phyloP scores from a whole-genome alignment of 1,139 yeast genomes.

The Oligophagozyma castellii region DNA sequence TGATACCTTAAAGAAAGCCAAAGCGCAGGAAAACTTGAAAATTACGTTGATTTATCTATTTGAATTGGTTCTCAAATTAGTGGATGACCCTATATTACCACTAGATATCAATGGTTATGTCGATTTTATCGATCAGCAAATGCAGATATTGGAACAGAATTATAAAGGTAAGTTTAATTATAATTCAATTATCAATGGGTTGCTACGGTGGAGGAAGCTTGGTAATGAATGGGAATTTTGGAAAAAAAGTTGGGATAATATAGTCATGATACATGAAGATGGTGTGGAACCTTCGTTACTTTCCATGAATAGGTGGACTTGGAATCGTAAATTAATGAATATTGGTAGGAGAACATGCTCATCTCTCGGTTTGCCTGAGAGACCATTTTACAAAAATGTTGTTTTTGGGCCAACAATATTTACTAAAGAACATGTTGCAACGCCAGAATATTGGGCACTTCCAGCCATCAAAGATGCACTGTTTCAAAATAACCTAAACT shows the following conservation, averaged over 20 bases:
- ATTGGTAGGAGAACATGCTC: slow-evolving; percentile 44
- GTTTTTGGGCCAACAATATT: slow-evolving; percentile 58
- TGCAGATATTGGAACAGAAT: slow-evolving; percentile 37
- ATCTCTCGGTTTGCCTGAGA: slow-evolving; percentile 33
- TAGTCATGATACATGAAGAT: slow-evolving; percentile 22
- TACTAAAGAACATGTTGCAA: slow-evolving; percentile 31
- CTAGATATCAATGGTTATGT: slow-evolving; percentile 43
- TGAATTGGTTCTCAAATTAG: slow-evolving; percentile 37
- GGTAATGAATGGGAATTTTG: slow-evolving; percentile 29
- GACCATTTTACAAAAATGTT: slow-evolving; percentile 58
- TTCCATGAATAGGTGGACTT: slow-evolving; percentile 59
- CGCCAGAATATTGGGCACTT: slow-evolving; percentile 50
- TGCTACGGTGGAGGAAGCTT: slow-evolving; percentile 27
- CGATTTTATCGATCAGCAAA: slow-evolving; percentile 30
- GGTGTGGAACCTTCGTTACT: slow-evolving; percentile 55
- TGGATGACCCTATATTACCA: slow-evolving; percentile 70
- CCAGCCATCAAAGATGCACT: slow-evolving; percentile 61
- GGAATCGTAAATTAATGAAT: slow-evolving; percentile 55
- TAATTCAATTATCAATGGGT: slow-evolving; percentile 17
- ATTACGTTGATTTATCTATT: slow-evolving; percentile 43
- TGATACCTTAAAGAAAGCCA: slow-evolving; percentile 24
- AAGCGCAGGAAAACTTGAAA: slow-evolving; percentile 28
- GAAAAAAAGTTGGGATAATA: slow-evolving; percentile 20
- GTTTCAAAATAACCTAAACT: slow-evolving; percentile 31
- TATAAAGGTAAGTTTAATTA: slow-evolving; percentile 23